Base-by-base conservation (phyloP, 164 flowering plant genomes). In the Chimonanthus salicifolius region DNA sequence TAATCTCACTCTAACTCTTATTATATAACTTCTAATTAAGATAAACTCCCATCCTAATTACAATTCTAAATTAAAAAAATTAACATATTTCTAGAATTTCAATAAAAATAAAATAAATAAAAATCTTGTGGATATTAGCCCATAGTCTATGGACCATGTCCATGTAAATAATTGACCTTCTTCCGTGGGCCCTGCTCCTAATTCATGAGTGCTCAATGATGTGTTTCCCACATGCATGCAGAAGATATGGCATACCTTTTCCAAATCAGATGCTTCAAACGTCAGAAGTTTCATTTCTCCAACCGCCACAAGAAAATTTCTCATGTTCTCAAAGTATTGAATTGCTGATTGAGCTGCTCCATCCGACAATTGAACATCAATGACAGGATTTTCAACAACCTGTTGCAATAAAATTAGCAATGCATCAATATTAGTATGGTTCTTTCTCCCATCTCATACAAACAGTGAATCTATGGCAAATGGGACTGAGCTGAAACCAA, bases 311-410 rank as follows among this genome's bases (percentile, higher is more conserved):
- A 94, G 85, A 72, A 94, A 94, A 67, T 92, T 94, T 74, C 94
- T 89, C 91, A 89, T 86, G 79, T 94, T 94, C 84, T 92, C 98
- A 49, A 94, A 94, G 71, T 90, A 92, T 84, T 94, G 98, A 78
- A 88, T 86, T 5, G 94, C 98, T 44, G 96, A 89, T 68, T 86
- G 92, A 3, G 98, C 95, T 2, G 94, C 91, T 45, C 87, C 94
- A 43, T 94, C 98, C 0, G 88, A 72, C 11, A 87, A 78, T 72
- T 84, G 90, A 69, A 87, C 80, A 6, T 87, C 76, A 9, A 85
- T 33, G 18, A 84, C 68, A 5, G 92, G 92, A 82, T 79, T 92
- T 33, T 92, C 98, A 78, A 94, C 98, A 78, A 94, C 97, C 98
- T 94, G 62, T 54, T 1, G 21, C 13, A 69, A 7, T 7, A 72